Conservation (phyloP, 2,329 filamentous ascomycete genomes). For the Aspergillus versicolor region DNA sequence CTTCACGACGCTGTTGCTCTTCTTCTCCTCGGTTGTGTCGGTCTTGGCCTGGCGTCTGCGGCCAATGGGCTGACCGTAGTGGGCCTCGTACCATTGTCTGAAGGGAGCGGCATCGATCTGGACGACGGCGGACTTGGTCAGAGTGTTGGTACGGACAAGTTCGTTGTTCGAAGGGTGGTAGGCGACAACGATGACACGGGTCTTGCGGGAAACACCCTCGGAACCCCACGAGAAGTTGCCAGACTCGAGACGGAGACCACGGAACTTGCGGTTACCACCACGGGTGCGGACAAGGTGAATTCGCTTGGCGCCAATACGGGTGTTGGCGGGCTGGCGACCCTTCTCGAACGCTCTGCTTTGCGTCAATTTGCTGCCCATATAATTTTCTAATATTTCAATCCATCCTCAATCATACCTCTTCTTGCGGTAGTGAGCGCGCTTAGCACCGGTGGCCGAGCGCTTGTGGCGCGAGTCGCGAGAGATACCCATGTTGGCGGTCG, state of each 20-base stretch:
- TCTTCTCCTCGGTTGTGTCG: conserved; percentile 68
- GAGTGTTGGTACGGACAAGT: conserved; percentile 99
- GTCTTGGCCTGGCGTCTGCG: conserved; percentile 84
- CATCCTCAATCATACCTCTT: conserved; percentile 46
- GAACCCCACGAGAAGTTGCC: conserved; percentile 99
- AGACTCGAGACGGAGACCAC: conserved; percentile 94
- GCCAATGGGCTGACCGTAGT: conserved; percentile 91
- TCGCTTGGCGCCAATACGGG: conserved; percentile 96
- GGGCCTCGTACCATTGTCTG: conserved; percentile 99
- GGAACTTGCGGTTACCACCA: conserved; percentile 99
- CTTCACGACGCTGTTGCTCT: conserved; percentile 92
- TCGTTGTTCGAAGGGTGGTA: conserved; percentile 99
- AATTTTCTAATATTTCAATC: neutral
- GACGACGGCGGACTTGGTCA: conserved; percentile 98
- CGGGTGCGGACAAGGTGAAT: conserved; percentile 96
- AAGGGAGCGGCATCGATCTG: conserved; percentile 98
- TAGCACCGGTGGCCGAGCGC: conserved; percentile 98
- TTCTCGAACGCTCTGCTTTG: conserved; percentile 98
- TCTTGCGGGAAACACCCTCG: conserved; percentile 97
- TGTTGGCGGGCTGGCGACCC: conserved; percentile 98
- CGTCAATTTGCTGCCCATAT: neutral
- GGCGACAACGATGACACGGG: conserved; percentile 95
- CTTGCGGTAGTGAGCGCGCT: conserved; percentile 85
- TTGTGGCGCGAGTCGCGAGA: conserved; percentile 99
- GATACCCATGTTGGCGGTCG: conserved; percentile 94